phyloP scores from a whole-genome alignment of 129 eudicot species.

The Arctium minus region DNA sequence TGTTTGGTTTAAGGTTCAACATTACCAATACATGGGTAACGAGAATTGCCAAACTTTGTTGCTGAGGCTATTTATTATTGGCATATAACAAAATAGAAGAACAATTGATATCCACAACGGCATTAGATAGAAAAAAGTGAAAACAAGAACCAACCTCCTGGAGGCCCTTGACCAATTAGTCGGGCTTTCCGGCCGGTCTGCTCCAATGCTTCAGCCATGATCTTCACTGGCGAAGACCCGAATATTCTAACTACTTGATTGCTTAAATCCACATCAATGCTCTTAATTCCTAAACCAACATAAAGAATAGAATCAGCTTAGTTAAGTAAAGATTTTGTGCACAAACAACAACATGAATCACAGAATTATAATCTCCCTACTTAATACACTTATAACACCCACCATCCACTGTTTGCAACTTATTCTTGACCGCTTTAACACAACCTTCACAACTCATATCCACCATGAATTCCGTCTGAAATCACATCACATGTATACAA shows the following conservation, averaged over 20 bases:
- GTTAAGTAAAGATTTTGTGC: neutral
- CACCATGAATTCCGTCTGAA: conserved; percentile 97
- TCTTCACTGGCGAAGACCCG: conserved; percentile 85
- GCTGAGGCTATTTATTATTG: neutral
- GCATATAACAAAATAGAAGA: neutral
- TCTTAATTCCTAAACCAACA: conserved; percentile 59
- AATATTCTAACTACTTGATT: conserved; percentile 95
- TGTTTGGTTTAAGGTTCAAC: neutral
- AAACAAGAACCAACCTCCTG: conserved; percentile 64
- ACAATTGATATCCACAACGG: neutral
- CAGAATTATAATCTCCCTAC: neutral
- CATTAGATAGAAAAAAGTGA: neutral
- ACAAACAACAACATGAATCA: conserved; percentile 2
- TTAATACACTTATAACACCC: conserved; percentile 7
- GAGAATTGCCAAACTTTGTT: neutral
- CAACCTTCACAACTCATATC: conserved; percentile 96
- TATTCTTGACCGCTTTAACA: conserved; percentile 77
- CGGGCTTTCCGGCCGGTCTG: conserved; percentile 86
- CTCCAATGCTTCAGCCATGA: conserved; percentile 84
- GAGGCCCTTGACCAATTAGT: conserved; percentile 86
- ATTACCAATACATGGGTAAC: neutral
- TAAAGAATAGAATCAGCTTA: neutral
- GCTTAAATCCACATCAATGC: conserved; percentile 73
- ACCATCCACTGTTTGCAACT: conserved; percentile 70
- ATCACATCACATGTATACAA: conserved; percentile 24